These are phyloP conservation scores for Kappamyces sp. DNA, from an alignment of 192 early-diverging fungal species.

Conservation along the genomic window DNA sequence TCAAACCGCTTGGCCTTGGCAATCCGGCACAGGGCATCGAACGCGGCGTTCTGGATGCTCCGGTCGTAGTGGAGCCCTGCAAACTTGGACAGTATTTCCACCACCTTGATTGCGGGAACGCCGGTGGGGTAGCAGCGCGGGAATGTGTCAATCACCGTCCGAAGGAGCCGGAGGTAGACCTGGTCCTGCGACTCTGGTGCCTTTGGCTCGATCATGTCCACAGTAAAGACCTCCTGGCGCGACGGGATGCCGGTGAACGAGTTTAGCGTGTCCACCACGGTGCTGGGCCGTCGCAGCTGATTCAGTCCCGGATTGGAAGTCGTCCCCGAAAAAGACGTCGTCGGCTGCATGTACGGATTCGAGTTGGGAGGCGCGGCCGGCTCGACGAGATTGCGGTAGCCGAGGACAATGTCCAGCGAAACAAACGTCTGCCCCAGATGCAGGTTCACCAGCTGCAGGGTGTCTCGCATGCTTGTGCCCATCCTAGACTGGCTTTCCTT, in stretches of 20 bases:
- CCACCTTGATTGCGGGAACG: conserved; percentile 49
- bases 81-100: conserved; percentile 78
- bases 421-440: conserved; percentile 53
- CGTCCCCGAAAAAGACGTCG: neutral
- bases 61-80: conserved; percentile 76
- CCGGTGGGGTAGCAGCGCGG: conserved; percentile 66
- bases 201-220: conserved; percentile 13
- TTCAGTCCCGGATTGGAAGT: conserved; percentile 2
- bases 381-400: neutral
- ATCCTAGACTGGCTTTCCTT: conserved; percentile 50
- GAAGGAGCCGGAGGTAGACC: conserved; percentile 38
- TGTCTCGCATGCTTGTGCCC: conserved; percentile 59
- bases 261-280: conserved; percentile 13
- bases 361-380: neutral
- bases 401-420: conserved; percentile 39
- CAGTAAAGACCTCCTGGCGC: conserved; percentile 4
- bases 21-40: conserved; percentile 60
- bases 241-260: conserved; percentile 10
- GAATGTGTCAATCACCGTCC: conserved; percentile 62
- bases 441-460: conserved; percentile 62
- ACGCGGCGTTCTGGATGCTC: conserved; percentile 60
- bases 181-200: conserved; percentile 23
- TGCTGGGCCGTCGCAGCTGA: neutral
- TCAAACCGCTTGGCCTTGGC: conserved; percentile 33
- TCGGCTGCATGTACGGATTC: neutral